These are phyloP conservation scores for Hysterangium stoloniferum DNA, from an alignment of 768 basidiomycete species.

Conservation along the genomic window DNA sequence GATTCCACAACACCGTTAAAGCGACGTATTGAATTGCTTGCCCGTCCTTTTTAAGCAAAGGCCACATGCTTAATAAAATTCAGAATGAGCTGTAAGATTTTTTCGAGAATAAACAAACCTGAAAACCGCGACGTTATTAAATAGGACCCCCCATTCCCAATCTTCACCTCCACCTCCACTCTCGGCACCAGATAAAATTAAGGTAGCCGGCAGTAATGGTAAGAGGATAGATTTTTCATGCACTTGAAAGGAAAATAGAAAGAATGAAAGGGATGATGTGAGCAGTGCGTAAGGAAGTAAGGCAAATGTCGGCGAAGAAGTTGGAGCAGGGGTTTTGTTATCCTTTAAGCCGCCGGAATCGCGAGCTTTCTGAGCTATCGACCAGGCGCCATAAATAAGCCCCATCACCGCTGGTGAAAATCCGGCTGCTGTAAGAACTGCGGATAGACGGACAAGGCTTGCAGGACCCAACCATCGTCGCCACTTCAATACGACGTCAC, in stretches of 20 bases:
- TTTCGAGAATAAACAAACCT: conserved; percentile 42
- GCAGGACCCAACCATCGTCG: conserved; percentile 38
- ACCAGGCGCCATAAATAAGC: conserved; percentile 31
- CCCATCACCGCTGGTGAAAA: conserved; percentile 57
- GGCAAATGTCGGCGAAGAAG: conserved; percentile 43
- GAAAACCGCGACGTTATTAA: conserved; percentile 82
- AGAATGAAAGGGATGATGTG: conserved; percentile 83
- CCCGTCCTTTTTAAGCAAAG: conserved; percentile 73
- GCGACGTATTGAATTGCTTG: conserved; percentile 67
- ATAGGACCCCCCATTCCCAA: conserved; percentile 64
- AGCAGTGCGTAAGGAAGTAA: conserved; percentile 77
- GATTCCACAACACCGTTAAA: conserved; percentile 71
- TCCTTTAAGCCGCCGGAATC: neutral
- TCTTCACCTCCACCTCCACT: conserved; percentile 24
- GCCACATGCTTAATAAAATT: conserved; percentile 74
- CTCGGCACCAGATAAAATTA: conserved; percentile 52
- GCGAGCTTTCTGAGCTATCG: neutral
- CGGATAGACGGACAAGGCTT: conserved; percentile 57
- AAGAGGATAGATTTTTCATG: conserved; percentile 91
- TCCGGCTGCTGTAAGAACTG: conserved; percentile 57
- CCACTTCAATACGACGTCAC: conserved; percentile 87
- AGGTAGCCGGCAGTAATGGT: conserved; percentile 76
- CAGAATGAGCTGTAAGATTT: conserved; percentile 6
- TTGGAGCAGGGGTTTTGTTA: conserved; percentile 22
- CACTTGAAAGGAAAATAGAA: conserved; percentile 93